Evolutionary conservation across 352 stramenopile species (phyloP).

Genomic region (Pythium graminicola): DNA sequence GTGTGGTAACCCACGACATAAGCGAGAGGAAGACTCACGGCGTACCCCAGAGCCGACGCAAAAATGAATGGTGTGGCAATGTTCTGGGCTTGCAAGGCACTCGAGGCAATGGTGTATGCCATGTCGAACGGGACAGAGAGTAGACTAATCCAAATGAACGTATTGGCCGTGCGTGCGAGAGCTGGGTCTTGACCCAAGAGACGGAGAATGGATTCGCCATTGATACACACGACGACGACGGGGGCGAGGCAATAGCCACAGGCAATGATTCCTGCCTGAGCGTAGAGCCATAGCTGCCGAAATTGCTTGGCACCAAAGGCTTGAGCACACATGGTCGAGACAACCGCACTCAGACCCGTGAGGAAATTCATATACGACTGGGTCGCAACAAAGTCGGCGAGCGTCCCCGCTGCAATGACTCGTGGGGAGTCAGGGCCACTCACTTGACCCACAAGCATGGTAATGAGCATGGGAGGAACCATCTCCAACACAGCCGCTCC

Average conservation of each 20-base stretch:
- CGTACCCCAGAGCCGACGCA: slow-evolving; percentile 19
- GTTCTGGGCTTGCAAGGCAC: slow-evolving; percentile 33
- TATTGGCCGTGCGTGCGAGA: slow-evolving; percentile 21
- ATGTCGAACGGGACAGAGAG: slow-evolving; percentile 25
- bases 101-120: slow-evolving; percentile 23
- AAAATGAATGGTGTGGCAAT: slow-evolving; percentile 31
- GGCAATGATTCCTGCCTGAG: slow-evolving; percentile 29
- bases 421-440: neutral
- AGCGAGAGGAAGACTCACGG: slow-evolving; percentile 19
- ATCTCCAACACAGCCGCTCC: neutral
- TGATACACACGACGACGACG: slow-evolving; percentile 12
- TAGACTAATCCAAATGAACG: slow-evolving; percentile 21
- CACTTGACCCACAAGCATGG: neutral
- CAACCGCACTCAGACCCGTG: slow-evolving; percentile 22
- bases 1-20: slow-evolving; percentile 37
- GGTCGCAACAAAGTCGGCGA: slow-evolving; percentile 14
- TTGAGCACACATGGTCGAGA: slow-evolving; percentile 40
- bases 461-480: neutral
- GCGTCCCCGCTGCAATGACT: slow-evolving; percentile 24
- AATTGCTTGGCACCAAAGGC: slow-evolving; percentile 30
- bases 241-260: slow-evolving; percentile 18
- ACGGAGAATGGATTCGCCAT: slow-evolving; percentile 21
- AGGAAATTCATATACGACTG: slow-evolving; percentile 13
- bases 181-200: slow-evolving; percentile 30
- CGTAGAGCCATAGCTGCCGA: slow-evolving; percentile 37